phyloP scores from a whole-genome alignment of 805 yeast genomes.

The Phaffomyces thermotolerans region DNA sequence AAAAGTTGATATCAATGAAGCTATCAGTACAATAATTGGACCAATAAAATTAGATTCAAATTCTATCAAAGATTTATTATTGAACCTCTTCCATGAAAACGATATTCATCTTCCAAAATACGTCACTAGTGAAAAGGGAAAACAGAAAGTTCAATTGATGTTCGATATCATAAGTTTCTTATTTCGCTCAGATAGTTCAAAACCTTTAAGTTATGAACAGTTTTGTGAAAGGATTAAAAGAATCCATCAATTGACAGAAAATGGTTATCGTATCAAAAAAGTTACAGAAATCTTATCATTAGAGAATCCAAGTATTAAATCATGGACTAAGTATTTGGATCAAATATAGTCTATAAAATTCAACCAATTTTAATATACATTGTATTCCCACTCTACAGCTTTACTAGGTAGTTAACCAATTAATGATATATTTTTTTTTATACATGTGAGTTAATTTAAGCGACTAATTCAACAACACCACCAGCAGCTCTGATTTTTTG shows the following conservation, averaged over 20 bases:
- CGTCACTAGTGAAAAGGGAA: background rate
- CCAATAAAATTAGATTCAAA: no score
- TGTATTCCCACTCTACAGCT: no score
- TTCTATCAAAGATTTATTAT: background rate
- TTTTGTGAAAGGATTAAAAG: background rate
- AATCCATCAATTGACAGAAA: background rate
- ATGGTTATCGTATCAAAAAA: background rate
- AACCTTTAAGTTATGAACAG: background rate
- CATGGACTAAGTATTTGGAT: no score
- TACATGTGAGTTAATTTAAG: conserved; percentile 44
- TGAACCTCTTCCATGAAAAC: no score
- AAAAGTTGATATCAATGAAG: no score
- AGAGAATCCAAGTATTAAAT: background rate
- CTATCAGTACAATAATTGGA: no score
- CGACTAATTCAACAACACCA: conserved; percentile 99
- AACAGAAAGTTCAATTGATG: background rate
- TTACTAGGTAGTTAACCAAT: conserved; percentile 3
- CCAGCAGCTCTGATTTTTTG: conserved; percentile 99
- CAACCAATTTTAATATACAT: no score
- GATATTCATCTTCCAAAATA: background rate
- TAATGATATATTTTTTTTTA: conserved; percentile 9
- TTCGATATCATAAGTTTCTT: background rate
- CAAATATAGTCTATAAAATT: no score
- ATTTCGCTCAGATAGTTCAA: background rate
- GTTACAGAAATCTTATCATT: background rate